Conservation (phyloP, 1,284 basidiomycete genomes). For the Tilletia indica region DNA sequence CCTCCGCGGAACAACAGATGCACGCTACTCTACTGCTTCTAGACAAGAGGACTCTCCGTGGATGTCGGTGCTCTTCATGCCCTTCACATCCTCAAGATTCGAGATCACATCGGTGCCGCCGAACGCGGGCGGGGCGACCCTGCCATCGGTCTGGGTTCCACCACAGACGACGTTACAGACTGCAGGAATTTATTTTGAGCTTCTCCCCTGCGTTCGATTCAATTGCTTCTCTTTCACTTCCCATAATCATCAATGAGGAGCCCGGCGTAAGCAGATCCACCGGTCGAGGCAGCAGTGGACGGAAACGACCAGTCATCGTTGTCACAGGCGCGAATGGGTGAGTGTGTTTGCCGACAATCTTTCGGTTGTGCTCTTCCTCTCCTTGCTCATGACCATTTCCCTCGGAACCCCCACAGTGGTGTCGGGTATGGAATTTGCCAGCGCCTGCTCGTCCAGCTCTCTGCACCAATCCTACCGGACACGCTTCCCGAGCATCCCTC, state of each 20-base stretch:
- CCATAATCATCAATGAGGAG: slow-evolving; percentile 75
- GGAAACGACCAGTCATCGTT: slow-evolving; percentile 44
- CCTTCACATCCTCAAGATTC: too few relatives aligned
- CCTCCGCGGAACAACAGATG: slow-evolving; percentile 69
- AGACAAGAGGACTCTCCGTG: neutral
- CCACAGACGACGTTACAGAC: neutral
- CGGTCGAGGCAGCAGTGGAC: neutral
- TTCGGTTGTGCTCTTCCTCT: neutral
- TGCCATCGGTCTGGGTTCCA: too few relatives aligned
- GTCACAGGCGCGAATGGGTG: slow-evolving; percentile 51
- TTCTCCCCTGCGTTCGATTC: neutral
- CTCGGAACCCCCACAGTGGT: slow-evolving; percentile 27
- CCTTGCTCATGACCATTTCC: neutral
- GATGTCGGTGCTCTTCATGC: too few relatives aligned
- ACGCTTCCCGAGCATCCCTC: slow-evolving; percentile 35
- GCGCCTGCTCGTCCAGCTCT: slow-evolving; percentile 53
- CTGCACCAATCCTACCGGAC: slow-evolving; percentile 48
- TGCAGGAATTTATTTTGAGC: neutral
- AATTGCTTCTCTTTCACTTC: neutral
- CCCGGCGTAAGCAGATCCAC: slow-evolving; percentile 74
- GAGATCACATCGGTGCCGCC: too few relatives aligned
- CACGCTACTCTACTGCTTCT: slow-evolving; percentile 63
- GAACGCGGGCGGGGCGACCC: too few relatives aligned
- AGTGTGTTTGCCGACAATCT: neutral
- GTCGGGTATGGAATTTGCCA: slow-evolving; percentile 55